Evolutionary conservation across 2,329 filamentous ascomycete genomes (phyloP).

Genomic region (Cladophialophora exuberans): DNA sequence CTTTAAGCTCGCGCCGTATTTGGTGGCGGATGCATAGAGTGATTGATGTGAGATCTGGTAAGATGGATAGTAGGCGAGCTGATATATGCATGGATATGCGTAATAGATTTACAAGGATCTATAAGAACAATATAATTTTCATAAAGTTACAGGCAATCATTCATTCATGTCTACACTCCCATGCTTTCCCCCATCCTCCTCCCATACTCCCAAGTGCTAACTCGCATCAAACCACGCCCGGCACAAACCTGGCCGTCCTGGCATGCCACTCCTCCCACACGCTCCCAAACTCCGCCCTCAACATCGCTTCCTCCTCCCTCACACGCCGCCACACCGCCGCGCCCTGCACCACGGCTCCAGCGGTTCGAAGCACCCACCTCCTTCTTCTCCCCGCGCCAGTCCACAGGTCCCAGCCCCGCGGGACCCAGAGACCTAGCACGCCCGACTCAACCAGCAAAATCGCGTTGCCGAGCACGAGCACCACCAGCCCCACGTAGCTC

Average conservation of each 20-base stretch:
- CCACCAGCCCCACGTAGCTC: conserved; percentile 51
- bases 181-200: no score
- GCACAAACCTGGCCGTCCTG: not conserved
- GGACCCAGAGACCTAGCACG: not conserved
- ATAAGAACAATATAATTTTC: no score
- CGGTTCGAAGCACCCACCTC: not conserved
- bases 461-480: conserved; percentile 36
- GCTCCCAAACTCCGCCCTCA: not conserved
- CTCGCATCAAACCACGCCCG: not conserved
- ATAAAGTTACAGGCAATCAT: no score
- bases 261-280: not conserved
- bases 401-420: not conserved
- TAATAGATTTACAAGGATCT: no score
- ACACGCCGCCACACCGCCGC: not conserved
- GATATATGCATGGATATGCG: no score
- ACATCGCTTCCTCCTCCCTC: not conserved
- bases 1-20: conserved; percentile 7
- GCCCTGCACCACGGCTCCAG: not conserved
- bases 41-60: no score
- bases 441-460: not conserved
- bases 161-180: no score
- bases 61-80: no score
- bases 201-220: no score
- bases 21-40: no score
- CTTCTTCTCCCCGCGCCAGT: no score